Conservation (phyloP, 805 yeast species). For the Candida koratica region DNA sequence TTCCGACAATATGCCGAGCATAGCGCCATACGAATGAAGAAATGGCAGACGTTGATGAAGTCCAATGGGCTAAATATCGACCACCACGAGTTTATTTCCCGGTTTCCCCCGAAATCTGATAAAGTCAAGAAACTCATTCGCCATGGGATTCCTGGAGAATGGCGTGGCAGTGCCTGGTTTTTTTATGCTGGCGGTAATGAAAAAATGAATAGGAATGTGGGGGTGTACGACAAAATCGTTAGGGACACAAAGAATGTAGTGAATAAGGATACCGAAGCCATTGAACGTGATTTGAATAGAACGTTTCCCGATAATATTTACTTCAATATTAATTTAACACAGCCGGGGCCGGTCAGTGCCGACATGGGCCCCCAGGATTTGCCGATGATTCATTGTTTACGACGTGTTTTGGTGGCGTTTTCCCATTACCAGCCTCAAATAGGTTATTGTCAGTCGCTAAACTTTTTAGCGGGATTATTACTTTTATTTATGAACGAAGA, state of each 20-base stretch:
- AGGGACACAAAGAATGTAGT: slow-evolving; percentile 48
- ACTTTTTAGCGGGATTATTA: slow-evolving; percentile 84
- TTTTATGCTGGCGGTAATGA: slow-evolving; percentile 86
- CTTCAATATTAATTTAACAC: slow-evolving; percentile 46
- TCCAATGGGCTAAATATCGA: slow-evolving; percentile 57
- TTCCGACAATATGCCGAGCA: slow-evolving; percentile 64
- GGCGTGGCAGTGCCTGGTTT: slow-evolving; percentile 98
- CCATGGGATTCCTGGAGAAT: slow-evolving; percentile 93
- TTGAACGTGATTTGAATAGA: slow-evolving; percentile 88
- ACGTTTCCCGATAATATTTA: slow-evolving; percentile 92
- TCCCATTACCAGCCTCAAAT: slow-evolving; percentile 82
- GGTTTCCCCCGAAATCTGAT: slow-evolving; percentile 76
- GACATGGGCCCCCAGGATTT: slow-evolving; percentile 41
- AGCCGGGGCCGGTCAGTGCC: slow-evolving; percentile 2
- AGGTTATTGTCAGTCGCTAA: slow-evolving; percentile 94
- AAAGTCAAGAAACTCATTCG: slow-evolving; percentile 77
- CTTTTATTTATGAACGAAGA: slow-evolving; percentile 87
- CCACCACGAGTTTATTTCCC: slow-evolving; percentile 37
- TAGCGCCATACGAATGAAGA: slow-evolving; percentile 58
- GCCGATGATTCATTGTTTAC: slow-evolving; percentile 60
- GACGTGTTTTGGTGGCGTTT: slow-evolving; percentile 81
- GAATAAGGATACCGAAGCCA: slow-evolving; percentile 84
- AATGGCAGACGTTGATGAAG: slow-evolving; percentile 69
- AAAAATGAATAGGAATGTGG: slow-evolving; percentile 60
- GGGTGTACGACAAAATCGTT: slow-evolving; percentile 69